Percentiles rank a stretch among this genome's conserved stretches.
phyloP scores from a whole-genome alignment of 139 green algal species.

The Chlamydomonas sp. region DNA sequence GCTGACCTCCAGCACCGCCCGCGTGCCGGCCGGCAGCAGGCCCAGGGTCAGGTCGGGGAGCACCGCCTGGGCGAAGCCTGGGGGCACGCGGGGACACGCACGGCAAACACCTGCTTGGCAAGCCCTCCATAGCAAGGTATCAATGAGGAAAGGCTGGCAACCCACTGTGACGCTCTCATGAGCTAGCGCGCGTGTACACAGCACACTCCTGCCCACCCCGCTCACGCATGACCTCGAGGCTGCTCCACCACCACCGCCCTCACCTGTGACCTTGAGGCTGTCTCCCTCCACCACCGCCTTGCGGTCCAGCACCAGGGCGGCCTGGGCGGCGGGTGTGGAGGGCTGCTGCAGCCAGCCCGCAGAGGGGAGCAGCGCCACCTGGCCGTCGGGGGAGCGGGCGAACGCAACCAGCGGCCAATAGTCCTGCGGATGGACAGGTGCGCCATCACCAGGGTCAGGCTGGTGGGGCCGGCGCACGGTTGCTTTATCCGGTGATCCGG shows the following conservation, averaged over 20 bases:
- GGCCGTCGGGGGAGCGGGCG: background rate
- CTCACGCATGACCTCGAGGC: too few relatives aligned
- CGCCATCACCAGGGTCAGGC: too few relatives aligned
- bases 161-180: background rate
- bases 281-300: conserved; percentile 14
- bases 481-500: too few relatives aligned
- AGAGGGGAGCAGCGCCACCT: background rate
- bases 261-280: conserved; percentile 25
- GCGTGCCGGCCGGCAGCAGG: conserved; percentile 10
- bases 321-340: background rate
- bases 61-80: conserved; percentile 1
- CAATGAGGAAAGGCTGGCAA: too few relatives aligned
- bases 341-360: background rate
- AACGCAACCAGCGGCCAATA: background rate
- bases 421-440: too few relatives aligned
- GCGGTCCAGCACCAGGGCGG: conserved; percentile 52
- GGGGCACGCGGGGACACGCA: background rate
- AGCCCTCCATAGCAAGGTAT: too few relatives aligned
- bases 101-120: background rate
- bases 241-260: background rate
- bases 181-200: too few relatives aligned
- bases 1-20: conserved; percentile 1
- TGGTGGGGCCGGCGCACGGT: too few relatives aligned
- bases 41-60: background rate
- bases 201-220: too few relatives aligned